Base-by-base conservation (phyloP, 2,329 filamentous ascomycete genomes). In the Graphilbum fragrans region DNA sequence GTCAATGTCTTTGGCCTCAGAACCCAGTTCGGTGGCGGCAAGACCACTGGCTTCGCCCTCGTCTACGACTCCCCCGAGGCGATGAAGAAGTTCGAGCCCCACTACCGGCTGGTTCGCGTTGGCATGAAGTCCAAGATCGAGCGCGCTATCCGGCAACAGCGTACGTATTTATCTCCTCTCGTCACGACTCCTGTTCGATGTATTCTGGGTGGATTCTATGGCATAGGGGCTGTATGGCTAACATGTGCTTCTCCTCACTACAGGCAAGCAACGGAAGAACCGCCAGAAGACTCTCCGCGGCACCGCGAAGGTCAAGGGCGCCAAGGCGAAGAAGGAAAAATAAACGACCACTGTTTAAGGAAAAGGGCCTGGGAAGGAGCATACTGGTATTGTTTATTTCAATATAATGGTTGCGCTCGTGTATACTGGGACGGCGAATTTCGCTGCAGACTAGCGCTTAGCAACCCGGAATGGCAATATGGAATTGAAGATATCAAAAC, bases 251-350 rank as follows among this genome's bases (percentile, higher is more conserved):
- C 18, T 23, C 23, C 19, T 23, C 7, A 3, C 2, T 34, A 74
- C 70, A 96, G 90, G 90, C 82, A 98, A 98, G 80, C 92, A 96
- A 77, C 85, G 92, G 77, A 98, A 98, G 86, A 98, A 98, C 86
- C 81, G 90, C 69, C 80, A 85, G 72, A 96, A 98, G 87, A 92
- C 90, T 65, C 83, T 95, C 69, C 85, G 92, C 58, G 92, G 92
- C 66, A 94, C 86, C 60, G 90, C 87, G 62, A 98, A 98, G 86
- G 80, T 81, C 77, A 95, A 95, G 86, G 87, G 87, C 67, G 82
- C 81, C 65, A 80, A 81, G 74, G 78, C 83, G 70, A 92, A 93
- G 80, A 94, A 95, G 83, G 86, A 86, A 71, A 80, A 84, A 77
- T 86, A 86, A 73, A 69, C 66, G 65, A 55, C 54, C 41, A 37